Base-by-base conservation (phyloP, 2,329 filamentous ascomycete species). In the Aspergillus fumigatiaffinis region DNA sequence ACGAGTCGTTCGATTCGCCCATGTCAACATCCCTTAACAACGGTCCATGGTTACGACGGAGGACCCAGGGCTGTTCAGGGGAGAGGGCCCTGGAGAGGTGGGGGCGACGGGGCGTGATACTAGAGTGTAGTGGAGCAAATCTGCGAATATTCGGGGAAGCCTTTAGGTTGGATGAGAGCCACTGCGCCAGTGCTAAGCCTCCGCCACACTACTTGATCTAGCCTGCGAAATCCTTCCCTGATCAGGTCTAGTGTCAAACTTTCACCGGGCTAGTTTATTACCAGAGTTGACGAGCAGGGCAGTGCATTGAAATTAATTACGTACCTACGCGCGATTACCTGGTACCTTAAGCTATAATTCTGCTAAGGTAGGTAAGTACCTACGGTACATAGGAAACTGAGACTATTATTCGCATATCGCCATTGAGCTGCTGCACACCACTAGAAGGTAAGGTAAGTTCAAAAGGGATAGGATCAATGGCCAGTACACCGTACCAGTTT, bases 111-210 rank as follows among this genome's bases (percentile, higher is more conserved):
- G 52, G 42, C 41, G 6, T 50, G 21, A 21, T 21, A 42, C 20
- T n/a, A 20, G 41, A 20, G n/a, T 17, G 29, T 17, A 44, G n/a
- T 44, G 41, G n/a, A 20, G 21, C 21, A 9, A 20, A 20, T 10
- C 4, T 44, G 8, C n/a, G 41, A 44, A 44, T 20, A 44, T 35
- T 55, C 41, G 56, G 38, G 47, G 41, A 50, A 46, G 38, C 26
- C 48, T 54, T 41, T 49, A 50, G 10, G 38, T 26, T 29, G 49
- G 38, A 54, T 55, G 55, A 50, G 54, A 55, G 56, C 60, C 58
- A 44, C 41, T 17, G 21, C 32, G 32, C 44, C n/a, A 63, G 55
- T 54, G 55, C 62, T 62, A 51, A 63, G 61, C 58, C 61, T 61
- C 60, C 61, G 59, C 59, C 61, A 63, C 57, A 17, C 44, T 47